Evolutionary conservation across 2,329 filamentous ascomycete species (phyloP), one percentile per base, ranked within the genome.

Genomic region (Elsinoe australis): DNA sequence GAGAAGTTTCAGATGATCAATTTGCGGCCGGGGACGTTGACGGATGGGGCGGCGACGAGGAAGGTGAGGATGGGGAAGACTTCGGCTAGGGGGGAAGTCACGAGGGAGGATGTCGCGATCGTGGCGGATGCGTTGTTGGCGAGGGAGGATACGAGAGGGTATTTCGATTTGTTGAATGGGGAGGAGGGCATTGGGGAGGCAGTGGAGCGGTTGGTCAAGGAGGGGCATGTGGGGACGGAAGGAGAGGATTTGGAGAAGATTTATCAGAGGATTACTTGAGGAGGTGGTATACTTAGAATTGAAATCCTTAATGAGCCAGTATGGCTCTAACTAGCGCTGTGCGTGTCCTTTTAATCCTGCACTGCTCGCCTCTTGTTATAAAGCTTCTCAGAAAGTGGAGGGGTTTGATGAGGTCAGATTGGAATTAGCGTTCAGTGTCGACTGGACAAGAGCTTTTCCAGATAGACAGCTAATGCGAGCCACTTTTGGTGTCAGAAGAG

Each of bases 101-200:
- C 65, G 21, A 64, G 75, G 29, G 72, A 67, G 53, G 71, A 73
- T 55, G 74, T 77, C 36, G 75, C 74, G 4, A 64, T 69, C 55
- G 69, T 73, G 33, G 69, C 73, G 34, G 71, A 70, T 55, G 61
- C 58, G 52, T 63, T 75, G 52, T 55, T 78, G 59, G 71, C 70
- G 14, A 67, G 68, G 9, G 66, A 67, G 17, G 71, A 71, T 54
- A 67, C 65, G 18, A 67, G 65, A 31, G 74, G 75, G 0, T 78
- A 74, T 73, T 65, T 70, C 58, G 75, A 78, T 66, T 59, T 78
- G 53, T 52, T 77, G 36, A 67, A 71, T 55, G 75, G 74, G 2
- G 64, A 74, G 15, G 69, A 74, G 50, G 58, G 55, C 0, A 64
- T 75, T 38, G 64, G 64, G 5, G 60, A 62, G 41, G 74, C 72